Base-by-base conservation (phyloP, 1,284 basidiomycete genomes). In the Cryptococcus jaspeensis region DNA sequence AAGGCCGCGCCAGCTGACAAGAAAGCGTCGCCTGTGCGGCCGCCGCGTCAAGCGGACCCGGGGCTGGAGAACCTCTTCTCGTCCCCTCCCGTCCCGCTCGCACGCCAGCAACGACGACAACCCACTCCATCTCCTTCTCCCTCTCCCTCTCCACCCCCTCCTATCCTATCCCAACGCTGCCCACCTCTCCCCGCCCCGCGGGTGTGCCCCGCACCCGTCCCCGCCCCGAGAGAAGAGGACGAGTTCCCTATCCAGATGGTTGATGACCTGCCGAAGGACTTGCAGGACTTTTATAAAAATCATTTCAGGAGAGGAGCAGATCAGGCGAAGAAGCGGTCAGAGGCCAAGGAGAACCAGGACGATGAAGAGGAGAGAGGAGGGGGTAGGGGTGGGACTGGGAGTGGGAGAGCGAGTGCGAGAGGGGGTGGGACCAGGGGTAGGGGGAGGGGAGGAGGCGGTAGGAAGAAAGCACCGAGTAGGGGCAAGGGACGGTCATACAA, bases 241-340 rank as follows among this genome's bases (percentile, higher is more conserved):
- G 28, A 32, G 28, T 32, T 32, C 32, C 45, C 45, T 7, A 12
- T 46, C 18, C n/a, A 22, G n/a, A 20, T 52, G 22, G 56, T 70
- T 35, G 36, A 45, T 12, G 60, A 64, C 12, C 53, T 70, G 11
- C 55, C 61, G 13, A 53, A 49, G 18, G 18, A 47, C 6, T 49
- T 49, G 45, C 62, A 57, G 38, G 59, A 56, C 3, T 72, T 70
- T 48, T 72, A 69, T 53, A 41, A 40, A 37, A 55, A 69, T 43
- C 70, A 72, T 61, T 72, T 63, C 61, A 51, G 70, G 11, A 42
- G 68, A 18, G 70, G 69, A 4, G 69, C 67, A 9, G 64, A 66
- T 18, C 53, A 53, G 50, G 49, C 16, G 8, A 35, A 40, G 39
- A 55, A 53, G 43, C 12, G 50, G 20, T 39, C 20, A 18, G n/a